Base-by-base conservation (phyloP, 306 rosid genomes). In the Cucumis melo region DNA sequence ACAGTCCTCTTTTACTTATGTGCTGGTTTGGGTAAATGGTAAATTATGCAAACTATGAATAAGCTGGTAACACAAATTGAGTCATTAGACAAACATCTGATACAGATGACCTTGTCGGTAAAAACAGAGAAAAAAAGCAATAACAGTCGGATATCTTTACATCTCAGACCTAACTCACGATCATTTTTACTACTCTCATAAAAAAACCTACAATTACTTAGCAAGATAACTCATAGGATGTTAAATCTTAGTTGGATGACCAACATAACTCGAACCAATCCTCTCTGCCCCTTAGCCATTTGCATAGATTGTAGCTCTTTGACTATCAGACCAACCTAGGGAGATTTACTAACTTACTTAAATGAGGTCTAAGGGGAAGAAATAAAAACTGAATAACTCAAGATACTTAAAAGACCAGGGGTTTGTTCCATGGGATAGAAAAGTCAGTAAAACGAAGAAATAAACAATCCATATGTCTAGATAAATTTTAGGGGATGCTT, bases 351-450 rank as follows among this genome's bases (percentile, higher is more conserved):
- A 46, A 46, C 55, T 5, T 50, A 50, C 55, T 50, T 21, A 42
- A 7, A 20, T 39, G 55, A 68, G 74, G 34, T 14, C n/a, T 23
- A 46, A 62, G 75, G 38, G 11, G 34, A 74, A 51, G 77, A 74
- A 54, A 53, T 44, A 34, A 19, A 20, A 54, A 56, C 39, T 70
- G 57, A 2, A 70, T 29, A 70, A 46, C 57, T 72, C 60, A 72
- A 50, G 2, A 44, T 23, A 17, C 44, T 20, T 1, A 50, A 71
- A 71, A 72, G 36, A 48, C 76, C 42, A 72, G 38, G 27, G 8
- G 14, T 70, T 70, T 70, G 36, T 70, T 17, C 14, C 15, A 6
- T 21, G 75, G 39, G 8, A 6, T 6, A 7, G 36, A 11, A 68
- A 68, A 42, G 14, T n/a, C 55, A 42, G 58, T 48, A 14, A 6